phyloP scores from a whole-genome alignment of 441 rosid genomes.

The Croton laevigatus region DNA sequence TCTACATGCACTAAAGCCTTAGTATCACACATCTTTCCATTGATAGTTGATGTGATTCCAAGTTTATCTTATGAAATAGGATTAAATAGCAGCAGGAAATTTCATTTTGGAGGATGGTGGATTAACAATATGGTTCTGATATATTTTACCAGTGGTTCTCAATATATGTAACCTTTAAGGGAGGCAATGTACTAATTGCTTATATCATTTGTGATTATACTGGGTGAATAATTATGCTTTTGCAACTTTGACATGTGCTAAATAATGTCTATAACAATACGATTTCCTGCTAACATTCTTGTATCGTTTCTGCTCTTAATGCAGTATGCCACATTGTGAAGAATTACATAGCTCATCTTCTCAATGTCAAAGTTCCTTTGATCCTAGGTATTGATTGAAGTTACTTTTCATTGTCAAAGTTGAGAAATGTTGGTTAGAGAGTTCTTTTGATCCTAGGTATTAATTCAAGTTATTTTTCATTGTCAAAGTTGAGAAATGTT shows the following conservation, averaged over 20 bases:
- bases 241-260: constrained; percentile 1
- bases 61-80: background rate
- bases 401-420: background rate
- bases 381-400: constrained; percentile 55
- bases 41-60: background rate
- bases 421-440: constrained; percentile 13
- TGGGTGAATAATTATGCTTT: background rate
- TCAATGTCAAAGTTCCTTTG: constrained; percentile 74
- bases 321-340: constrained; percentile 89
- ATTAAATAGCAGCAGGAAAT: background rate
- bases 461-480: background rate
- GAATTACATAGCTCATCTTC: constrained; percentile 78
- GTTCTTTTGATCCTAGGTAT: constrained; percentile 87
- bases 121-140: background rate
- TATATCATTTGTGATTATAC: background rate
- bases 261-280: background rate
- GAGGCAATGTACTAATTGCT: background rate
- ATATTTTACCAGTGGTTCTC: background rate
- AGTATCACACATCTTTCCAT: background rate
- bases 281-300: constrained; percentile 15
- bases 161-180: background rate
- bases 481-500: background rate
- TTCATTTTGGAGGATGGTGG: background rate
- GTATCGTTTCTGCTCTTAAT: constrained; percentile 22
- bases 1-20: background rate